phyloP scores from a whole-genome alignment of 129 eudicot species.

The Ambrosia trifida region DNA sequence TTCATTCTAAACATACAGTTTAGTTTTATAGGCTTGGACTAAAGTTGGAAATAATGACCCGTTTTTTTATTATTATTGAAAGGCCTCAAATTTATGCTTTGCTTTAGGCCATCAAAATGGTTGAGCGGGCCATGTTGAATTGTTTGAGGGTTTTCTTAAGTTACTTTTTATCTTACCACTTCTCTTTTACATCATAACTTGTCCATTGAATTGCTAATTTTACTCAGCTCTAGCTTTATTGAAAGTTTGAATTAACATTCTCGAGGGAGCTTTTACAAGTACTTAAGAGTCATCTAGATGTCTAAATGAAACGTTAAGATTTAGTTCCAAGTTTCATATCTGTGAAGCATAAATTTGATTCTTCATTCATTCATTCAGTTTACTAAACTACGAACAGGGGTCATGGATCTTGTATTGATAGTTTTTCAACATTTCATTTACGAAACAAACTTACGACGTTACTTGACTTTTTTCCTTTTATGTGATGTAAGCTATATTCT shows the following conservation, averaged over 20 bases:
- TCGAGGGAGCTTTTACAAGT: not conserved
- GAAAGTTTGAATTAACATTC: constrained; percentile 6
- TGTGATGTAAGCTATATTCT: constrained; percentile 5
- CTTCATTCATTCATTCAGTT: not conserved
- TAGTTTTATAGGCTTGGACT: too few species aligned
- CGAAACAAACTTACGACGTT: not conserved
- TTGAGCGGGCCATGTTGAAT: too few species aligned
- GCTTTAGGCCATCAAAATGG: too few species aligned
- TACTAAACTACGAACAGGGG: constrained; percentile 12
- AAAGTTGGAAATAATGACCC: too few species aligned
- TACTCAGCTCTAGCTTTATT: constrained; percentile 3
- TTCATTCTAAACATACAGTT: too few species aligned
- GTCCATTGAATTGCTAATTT: constrained; percentile 4
- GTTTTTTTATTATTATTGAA: too few species aligned
- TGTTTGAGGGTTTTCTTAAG: not conserved
- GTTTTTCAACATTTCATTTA: not conserved
- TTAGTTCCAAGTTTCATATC: not conserved
- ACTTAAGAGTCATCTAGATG: constrained; percentile 5
- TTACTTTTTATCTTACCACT: not conserved
- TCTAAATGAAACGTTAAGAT: constrained; percentile 12
- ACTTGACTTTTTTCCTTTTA: constrained; percentile 16
- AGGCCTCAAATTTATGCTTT: too few species aligned
- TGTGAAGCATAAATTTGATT: constrained; percentile 11
- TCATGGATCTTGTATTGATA: constrained; percentile 5
- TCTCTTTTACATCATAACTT: constrained; percentile 5